These are phyloP conservation scores for Hygrocybe punicea DNA, from an alignment of 768 basidiomycete genomes.

Conservation along the genomic window DNA sequence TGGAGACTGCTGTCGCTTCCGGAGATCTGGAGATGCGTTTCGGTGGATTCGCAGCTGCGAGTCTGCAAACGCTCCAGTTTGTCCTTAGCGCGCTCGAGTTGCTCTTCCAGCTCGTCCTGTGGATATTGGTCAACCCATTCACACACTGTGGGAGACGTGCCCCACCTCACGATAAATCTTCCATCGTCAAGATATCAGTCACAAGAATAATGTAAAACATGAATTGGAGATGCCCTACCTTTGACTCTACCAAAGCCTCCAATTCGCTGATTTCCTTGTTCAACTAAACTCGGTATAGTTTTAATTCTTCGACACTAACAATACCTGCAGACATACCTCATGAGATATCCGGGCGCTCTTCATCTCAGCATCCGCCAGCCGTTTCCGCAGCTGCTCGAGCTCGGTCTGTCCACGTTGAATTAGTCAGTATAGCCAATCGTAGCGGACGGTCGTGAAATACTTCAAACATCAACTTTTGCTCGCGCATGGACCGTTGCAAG, in stretches of 20 bases:
- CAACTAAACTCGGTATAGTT: slow-evolving; percentile 45
- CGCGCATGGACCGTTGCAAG: slow-evolving; percentile 43
- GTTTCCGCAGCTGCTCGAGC: slow-evolving; percentile 67
- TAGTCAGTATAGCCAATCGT: not conserved
- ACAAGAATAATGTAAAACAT: too few species aligned
- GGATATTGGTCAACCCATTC: slow-evolving; percentile 1
- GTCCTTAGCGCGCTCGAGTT: slow-evolving; percentile 72
- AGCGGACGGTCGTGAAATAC: slow-evolving; percentile 27
- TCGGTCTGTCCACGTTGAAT: slow-evolving; percentile 45
- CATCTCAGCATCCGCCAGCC: slow-evolving; percentile 65
- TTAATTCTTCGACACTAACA: not conserved
- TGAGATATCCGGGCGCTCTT: slow-evolving; percentile 68
- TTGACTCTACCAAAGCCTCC: slow-evolving; percentile 90
- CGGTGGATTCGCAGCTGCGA: slow-evolving; percentile 40
- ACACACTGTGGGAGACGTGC: not conserved
- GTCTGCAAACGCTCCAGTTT: slow-evolving; percentile 58
- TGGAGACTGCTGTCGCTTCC: slow-evolving; percentile 17
- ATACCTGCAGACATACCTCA: slow-evolving; percentile 47
- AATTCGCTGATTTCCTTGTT: slow-evolving; percentile 91
- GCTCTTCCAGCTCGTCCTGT: slow-evolving; percentile 84
- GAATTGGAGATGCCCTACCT: slow-evolving; percentile 48
- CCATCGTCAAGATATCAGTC: slow-evolving; percentile 1
- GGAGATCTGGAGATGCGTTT: slow-evolving; percentile 15
- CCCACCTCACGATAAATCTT: slow-evolving; percentile 82
- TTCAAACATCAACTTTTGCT: slow-evolving; percentile 53